Percentiles rank a stretch among this genome's conserved stretches.
These are phyloP conservation scores for Geotrichum reessii DNA, from an alignment of 1,139 yeast genomes.

Conservation along the genomic window DNA sequence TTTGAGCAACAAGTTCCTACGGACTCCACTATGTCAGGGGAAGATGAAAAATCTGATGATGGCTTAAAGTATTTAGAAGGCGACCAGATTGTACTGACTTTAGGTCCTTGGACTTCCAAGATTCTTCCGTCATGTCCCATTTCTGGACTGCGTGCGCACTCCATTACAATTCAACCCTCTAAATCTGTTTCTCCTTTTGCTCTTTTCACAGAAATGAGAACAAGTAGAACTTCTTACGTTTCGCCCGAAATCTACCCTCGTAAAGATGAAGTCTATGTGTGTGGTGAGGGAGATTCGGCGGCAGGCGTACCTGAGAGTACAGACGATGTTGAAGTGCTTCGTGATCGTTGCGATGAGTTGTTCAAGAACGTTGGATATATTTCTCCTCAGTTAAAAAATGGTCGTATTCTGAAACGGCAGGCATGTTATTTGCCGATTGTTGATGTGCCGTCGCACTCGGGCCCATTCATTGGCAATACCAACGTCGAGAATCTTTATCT, in stretches of 20 bases:
- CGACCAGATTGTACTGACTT: constrained; percentile 70
- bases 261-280: constrained; percentile 90
- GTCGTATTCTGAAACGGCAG: constrained; percentile 75
- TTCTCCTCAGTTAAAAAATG: constrained; percentile 64
- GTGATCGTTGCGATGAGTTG: constrained; percentile 81
- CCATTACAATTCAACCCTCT: constrained; percentile 83
- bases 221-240: constrained; percentile 56
- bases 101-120: constrained; percentile 96
- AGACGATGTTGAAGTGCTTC: constrained; percentile 85
- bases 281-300: constrained; percentile 93
- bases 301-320: constrained; percentile 92
- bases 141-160: constrained; percentile 87
- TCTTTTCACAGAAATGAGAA: constrained; percentile 80
- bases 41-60: background rate
- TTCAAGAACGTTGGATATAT: constrained; percentile 77
- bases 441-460: constrained; percentile 85
- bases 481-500: constrained; percentile 70
- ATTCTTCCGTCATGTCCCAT: constrained; percentile 89
- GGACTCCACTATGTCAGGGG: background rate
- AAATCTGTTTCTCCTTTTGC: constrained; percentile 78
- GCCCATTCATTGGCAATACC: constrained; percentile 92
- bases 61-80: constrained; percentile 41
- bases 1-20: background rate
- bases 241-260: constrained; percentile 95
- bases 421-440: constrained; percentile 95